Base-by-base conservation (phyloP, 345 rosid genomes). In the Salix caprea region DNA sequence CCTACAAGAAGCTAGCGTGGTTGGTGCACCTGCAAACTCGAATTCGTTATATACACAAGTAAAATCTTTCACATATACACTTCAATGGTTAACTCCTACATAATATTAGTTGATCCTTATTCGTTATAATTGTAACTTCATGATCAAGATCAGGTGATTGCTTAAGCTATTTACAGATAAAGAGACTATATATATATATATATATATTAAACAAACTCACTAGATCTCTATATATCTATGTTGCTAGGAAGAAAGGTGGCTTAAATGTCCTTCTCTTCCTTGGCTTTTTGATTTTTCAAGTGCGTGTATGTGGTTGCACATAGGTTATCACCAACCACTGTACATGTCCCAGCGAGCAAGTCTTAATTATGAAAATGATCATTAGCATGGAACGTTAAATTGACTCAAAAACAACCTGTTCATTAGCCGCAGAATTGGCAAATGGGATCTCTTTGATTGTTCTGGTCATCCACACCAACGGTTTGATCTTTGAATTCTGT, bases 1-100 rank as follows among this genome's bases (percentile, higher is more conserved):
- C 30, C 66, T 23, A 34, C 65, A 82, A 80, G 83, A 62, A 46
- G 50, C 50, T 46, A 76, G 70, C 39, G 81, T 39, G 79, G 87
- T 77, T 52, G 87, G 78, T 87, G 80, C 58, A 87, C 77, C 85
- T 69, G 70, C 74, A 80, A 78, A 56, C 54, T 68, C 4, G 72
- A 65, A 21, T 7, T 61, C 6, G 44, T 6, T 5, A 28, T 64
- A 58, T 39, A 12, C 15, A 39, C 26, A 74, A 58, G 72, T 60
- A 81, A 81, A 30, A 65, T 64, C 26, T 40, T 32, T 58, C 37
- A 15, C 1, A 36, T 30, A 30, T 30, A 30, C 67, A 72, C 65
- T 11, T 14, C 15, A 2, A 14, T 8, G 2, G 26, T 77, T 23
- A 8, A 7, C 13, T 36, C 67, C 37, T 37, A 23, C 24, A 44